These are phyloP conservation scores for Agapanthus africanus DNA, from an alignment of 106 monocot genomes.

Conservation along the genomic window DNA sequence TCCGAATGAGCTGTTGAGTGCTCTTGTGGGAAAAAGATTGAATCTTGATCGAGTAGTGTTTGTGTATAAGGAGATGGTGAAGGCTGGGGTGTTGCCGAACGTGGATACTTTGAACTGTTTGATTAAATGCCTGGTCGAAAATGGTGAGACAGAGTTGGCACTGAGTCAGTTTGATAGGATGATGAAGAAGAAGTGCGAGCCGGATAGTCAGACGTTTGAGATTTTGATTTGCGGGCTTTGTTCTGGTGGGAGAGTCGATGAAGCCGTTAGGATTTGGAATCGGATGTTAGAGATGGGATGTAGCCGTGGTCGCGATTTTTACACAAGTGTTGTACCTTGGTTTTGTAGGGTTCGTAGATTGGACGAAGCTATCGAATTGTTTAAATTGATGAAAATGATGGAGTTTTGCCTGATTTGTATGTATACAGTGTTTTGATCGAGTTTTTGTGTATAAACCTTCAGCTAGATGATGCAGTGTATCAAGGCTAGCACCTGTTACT, in stretches of 20 bases:
- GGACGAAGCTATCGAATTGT: slow-evolving; percentile 37
- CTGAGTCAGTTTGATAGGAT: slow-evolving; percentile 48
- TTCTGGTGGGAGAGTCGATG: slow-evolving; percentile 25
- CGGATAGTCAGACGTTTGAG: slow-evolving; percentile 58
- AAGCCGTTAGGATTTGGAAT: slow-evolving; percentile 34
- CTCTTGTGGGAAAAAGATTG: slow-evolving; percentile 18
- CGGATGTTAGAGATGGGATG: slow-evolving; percentile 40
- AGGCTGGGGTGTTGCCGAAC: slow-evolving; percentile 41
- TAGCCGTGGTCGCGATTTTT: slow-evolving; percentile 25
- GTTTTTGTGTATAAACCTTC: slow-evolving; percentile 28
- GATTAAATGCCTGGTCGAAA: slow-evolving; percentile 33
- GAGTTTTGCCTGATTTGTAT: slow-evolving; percentile 10
- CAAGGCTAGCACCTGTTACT: slow-evolving; percentile 16
- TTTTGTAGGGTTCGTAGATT: slow-evolving; percentile 32
- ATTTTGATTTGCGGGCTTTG: slow-evolving; percentile 43
- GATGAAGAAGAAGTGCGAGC: slow-evolving; percentile 41
- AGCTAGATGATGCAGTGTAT: slow-evolving; percentile 31
- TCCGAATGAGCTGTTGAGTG: slow-evolving; percentile 25
- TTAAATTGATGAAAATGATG: slow-evolving; percentile 38
- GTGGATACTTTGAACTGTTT: slow-evolving; percentile 58
- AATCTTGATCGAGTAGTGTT: slow-evolving; percentile 34
- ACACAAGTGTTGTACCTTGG: slow-evolving; percentile 19
- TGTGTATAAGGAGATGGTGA: slow-evolving; percentile 82
- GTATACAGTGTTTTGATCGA: slow-evolving; percentile 25
- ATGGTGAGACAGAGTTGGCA: slow-evolving; percentile 37